Evolutionary conservation across 1,139 yeast species (phyloP).

Genomic region (Candida tetrigidarum): DNA sequence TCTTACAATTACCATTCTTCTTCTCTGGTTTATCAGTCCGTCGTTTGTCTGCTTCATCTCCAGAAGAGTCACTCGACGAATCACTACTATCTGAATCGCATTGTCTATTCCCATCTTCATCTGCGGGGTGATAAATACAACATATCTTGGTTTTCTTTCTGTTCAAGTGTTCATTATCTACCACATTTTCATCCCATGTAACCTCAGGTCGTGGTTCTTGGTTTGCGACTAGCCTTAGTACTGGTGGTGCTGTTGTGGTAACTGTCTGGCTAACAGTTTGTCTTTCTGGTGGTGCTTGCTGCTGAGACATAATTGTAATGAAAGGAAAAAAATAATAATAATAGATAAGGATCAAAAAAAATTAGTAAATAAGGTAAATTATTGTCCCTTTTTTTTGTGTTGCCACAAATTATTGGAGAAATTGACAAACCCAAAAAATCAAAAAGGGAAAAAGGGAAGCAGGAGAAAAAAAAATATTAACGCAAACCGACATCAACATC

Average conservation of each 20-base stretch:
- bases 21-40: not conserved
- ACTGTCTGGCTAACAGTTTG: slow-evolving; percentile 1
- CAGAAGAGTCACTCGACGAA: slow-evolving; percentile 44
- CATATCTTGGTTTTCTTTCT: slow-evolving; percentile 91
- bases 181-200: slow-evolving; percentile 81
- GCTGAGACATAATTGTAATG: slow-evolving; percentile 1
- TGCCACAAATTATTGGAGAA: not conserved
- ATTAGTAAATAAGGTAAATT: not conserved
- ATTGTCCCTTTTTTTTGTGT: not conserved
- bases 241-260: slow-evolving; percentile 15
- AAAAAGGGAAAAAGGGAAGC: too few species aligned
- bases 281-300: not conserved
- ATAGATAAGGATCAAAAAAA: not conserved
- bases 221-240: slow-evolving; percentile 13
- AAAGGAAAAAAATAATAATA: not conserved
- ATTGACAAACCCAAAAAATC: not conserved
- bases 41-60: slow-evolving; percentile 35
- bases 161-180: slow-evolving; percentile 87
- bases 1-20: not conserved
- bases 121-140: slow-evolving; percentile 87
- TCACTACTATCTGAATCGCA: slow-evolving; percentile 32
- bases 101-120: slow-evolving; percentile 67
- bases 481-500: too few species aligned
- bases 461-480: not conserved
- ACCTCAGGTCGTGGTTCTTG: slow-evolving; percentile 51